phyloP scores from a whole-genome alignment of 169 alveolate species.

The Blepharisma undulans region DNA sequence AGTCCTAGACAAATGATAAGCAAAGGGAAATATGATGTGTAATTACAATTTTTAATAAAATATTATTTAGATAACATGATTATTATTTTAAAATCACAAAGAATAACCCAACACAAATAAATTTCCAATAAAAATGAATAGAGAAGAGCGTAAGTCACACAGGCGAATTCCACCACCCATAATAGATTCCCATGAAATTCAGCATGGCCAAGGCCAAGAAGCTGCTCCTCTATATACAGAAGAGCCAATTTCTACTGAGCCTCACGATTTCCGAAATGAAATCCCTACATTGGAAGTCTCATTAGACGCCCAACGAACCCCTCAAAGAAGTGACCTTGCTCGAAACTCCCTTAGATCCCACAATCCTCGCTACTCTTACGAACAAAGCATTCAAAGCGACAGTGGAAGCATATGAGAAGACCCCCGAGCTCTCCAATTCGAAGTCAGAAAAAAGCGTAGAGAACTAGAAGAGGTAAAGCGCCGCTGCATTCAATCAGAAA shows the following conservation, averaged over 20 bases:
- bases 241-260: neutral
- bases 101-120: neutral
- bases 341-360: neutral
- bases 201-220: neutral
- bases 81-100: neutral
- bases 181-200: neutral
- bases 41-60: too few relatives aligned
- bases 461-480: slow-evolving; percentile 10
- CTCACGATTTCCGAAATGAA: neutral
- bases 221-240: slow-evolving; percentile 16
- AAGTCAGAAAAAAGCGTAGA: slow-evolving; percentile 1
- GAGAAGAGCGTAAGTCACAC: neutral
- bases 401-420: slow-evolving; percentile 4
- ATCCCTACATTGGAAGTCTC: slow-evolving; percentile 5
- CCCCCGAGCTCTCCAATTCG: neutral
- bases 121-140: neutral
- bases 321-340: neutral
- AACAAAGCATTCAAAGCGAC: slow-evolving; percentile 13
- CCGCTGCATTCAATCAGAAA: neutral
- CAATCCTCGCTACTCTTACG: neutral
- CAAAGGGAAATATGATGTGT: neutral
- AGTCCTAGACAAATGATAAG: neutral
- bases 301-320: slow-evolving; percentile 7
- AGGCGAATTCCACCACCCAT: neutral
- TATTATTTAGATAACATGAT: neutral